phyloP scores from a whole-genome alignment of 2,329 filamentous ascomycete genomes.

The Stagonosporopsis tanaceti region DNA sequence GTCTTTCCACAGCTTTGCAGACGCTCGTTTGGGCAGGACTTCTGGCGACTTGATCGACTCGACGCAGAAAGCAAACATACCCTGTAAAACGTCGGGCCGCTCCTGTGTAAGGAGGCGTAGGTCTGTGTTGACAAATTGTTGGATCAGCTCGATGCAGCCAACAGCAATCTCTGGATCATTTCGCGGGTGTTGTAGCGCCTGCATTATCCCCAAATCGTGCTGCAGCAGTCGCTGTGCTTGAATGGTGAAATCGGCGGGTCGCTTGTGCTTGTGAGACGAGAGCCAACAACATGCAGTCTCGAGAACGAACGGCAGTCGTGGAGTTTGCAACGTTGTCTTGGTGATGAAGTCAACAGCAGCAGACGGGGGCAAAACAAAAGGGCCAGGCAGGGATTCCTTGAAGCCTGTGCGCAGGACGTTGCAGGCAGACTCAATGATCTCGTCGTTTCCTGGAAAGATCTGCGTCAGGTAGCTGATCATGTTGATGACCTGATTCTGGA shows the following conservation, averaged over 20 bases:
- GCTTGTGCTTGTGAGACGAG: slow-evolving; percentile 57
- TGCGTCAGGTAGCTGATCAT: slow-evolving; percentile 60
- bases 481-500: slow-evolving; percentile 62
- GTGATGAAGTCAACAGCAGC: slow-evolving; percentile 73
- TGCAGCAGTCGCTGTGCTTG: slow-evolving; percentile 54
- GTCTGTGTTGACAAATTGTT: slow-evolving; percentile 68
- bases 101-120: slow-evolving; percentile 69
- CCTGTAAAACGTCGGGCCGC: slow-evolving; percentile 65
- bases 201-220: slow-evolving; percentile 70
- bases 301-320: slow-evolving; percentile 73
- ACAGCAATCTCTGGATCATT: slow-evolving; percentile 77
- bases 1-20: slow-evolving; percentile 74
- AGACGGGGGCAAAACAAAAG: slow-evolving; percentile 76
- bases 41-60: slow-evolving; percentile 75
- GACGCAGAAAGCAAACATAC: slow-evolving; percentile 75
- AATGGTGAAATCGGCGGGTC: slow-evolving; percentile 32
- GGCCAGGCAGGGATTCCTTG: slow-evolving; percentile 75
- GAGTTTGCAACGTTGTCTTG: slow-evolving; percentile 66
- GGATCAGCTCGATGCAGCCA: slow-evolving; percentile 75
- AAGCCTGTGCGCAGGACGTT: slow-evolving; percentile 77
- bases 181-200: slow-evolving; percentile 67
- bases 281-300: slow-evolving; percentile 74
- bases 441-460: slow-evolving; percentile 67
- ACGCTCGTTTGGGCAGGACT: slow-evolving; percentile 76
- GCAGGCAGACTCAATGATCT: slow-evolving; percentile 76